phyloP scores from a whole-genome alignment of 1,284 basidiomycete genomes.

The Tilletia horrida region DNA sequence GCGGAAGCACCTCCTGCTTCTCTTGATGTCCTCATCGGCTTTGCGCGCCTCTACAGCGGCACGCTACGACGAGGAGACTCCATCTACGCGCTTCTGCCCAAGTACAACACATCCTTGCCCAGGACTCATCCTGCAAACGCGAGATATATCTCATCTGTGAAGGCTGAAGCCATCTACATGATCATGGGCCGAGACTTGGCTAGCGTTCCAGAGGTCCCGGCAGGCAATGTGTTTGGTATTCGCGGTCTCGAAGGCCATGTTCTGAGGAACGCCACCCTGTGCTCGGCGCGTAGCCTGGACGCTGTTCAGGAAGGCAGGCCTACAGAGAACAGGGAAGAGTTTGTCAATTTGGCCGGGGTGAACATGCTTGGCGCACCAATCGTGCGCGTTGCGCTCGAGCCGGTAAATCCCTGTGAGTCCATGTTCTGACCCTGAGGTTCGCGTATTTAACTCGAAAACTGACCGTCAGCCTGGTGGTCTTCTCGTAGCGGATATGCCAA shows the following conservation, averaged over 20 bases:
- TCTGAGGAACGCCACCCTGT: constrained; percentile 84
- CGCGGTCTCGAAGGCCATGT: constrained; percentile 85
- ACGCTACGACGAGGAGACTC: constrained; percentile 67
- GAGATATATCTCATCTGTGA: constrained; percentile 66
- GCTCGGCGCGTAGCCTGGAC: constrained; percentile 58
- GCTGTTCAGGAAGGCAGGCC: not conserved
- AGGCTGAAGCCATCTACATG: constrained; percentile 77
- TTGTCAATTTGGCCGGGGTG: constrained; percentile 51
- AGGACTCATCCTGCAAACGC: constrained; percentile 65
- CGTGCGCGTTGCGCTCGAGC: constrained; percentile 91
- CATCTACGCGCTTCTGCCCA: constrained; percentile 75
- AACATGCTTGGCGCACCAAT: constrained; percentile 67
- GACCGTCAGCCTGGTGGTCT: not conserved
- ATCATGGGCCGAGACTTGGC: constrained; percentile 98
- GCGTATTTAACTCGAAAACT: not conserved
- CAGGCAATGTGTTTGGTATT: constrained; percentile 93
- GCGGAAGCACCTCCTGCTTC: constrained; percentile 18
- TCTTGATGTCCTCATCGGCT: constrained; percentile 63
- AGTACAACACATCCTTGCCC: constrained; percentile 71
- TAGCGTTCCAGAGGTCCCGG: constrained; percentile 75
- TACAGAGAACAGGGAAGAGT: constrained; percentile 14
- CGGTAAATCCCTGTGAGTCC: constrained; percentile 65
- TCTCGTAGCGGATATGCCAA: constrained; percentile 70
- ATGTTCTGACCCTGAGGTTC: not conserved
- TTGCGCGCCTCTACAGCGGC: constrained; percentile 89